These are phyloP conservation scores for Cochlearia excelsa DNA, from an alignment of 345 rosid genomes.

Conservation along the genomic window DNA sequence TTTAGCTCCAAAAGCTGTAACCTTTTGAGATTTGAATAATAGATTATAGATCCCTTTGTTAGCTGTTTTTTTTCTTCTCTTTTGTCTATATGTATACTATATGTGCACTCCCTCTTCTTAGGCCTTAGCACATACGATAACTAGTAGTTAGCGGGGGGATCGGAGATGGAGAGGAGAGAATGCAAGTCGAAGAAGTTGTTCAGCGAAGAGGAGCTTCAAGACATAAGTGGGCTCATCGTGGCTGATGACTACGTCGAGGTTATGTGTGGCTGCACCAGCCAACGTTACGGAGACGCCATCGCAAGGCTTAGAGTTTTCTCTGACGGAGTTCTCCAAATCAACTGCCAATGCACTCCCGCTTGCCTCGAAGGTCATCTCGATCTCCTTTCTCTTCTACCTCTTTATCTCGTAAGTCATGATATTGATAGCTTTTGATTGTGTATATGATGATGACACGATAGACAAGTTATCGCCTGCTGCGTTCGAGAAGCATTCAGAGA, in stretches of 20 bases:
- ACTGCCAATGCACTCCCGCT: constrained; percentile 97
- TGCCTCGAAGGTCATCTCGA: constrained; percentile 70
- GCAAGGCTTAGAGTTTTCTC: constrained; percentile 92
- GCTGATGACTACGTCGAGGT: constrained; percentile 78
- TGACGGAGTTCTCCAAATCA: constrained; percentile 78
- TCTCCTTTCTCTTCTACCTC: constrained; percentile 18
- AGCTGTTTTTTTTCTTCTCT: too few relatives aligned
- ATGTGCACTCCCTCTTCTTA: too few relatives aligned
- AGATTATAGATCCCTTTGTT: too few relatives aligned
- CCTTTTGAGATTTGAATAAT: too few relatives aligned
- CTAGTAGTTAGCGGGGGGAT: too few relatives aligned
- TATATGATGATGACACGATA: neutral
- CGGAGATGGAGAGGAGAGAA: neutral
- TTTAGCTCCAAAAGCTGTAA: too few relatives aligned
- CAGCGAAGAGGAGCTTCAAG: constrained; percentile 82
- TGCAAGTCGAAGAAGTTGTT: constrained; percentile 48
- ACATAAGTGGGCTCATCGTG: constrained; percentile 67
- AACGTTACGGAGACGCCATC: constrained; percentile 94
- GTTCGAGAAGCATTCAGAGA: constrained; percentile 93
- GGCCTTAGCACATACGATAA: too few relatives aligned
- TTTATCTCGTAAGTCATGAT: neutral
- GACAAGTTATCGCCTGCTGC: constrained; percentile 90
- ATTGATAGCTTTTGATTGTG: too few relatives aligned
- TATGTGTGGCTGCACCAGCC: constrained; percentile 97
- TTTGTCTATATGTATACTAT: too few relatives aligned